Base-by-base conservation (phyloP, 495 filamentous ascomycete species). In the Xylaria curta region DNA sequence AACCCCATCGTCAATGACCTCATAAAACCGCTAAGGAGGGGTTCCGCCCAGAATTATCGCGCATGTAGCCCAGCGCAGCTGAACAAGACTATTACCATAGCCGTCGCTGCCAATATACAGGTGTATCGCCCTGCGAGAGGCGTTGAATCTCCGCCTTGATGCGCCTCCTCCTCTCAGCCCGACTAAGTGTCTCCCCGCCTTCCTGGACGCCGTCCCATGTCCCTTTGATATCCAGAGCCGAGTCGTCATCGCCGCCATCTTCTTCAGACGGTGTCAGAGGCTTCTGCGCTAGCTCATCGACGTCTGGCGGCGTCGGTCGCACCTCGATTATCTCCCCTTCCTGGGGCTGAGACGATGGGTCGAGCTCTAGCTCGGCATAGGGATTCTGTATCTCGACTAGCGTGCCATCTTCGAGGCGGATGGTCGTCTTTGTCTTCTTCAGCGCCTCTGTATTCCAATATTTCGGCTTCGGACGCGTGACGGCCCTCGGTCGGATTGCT, bases 111-210 rank as follows among this genome's bases (percentile, higher is more conserved):
- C 85, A 86, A 49, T 84, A 84, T 12, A 82, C 81, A 28, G 75
- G 79, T 49, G 81, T 70, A 21, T 79, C 76, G 12, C 80, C 81
- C 67, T 82, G 78, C 12, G 84, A 78, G 47, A 83, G 75, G 66
- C 76, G 79, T 70, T 81, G 73, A 15, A 88, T 84, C 71, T 88
- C 83, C 44, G 86, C 85, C 72, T 85, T 85, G 63, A 88, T 88
- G 19, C 78, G 76, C 68, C 76, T 78, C 67, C 86, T 80, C 71
- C 86, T 82, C 73, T 85, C 84, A 1, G 83, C 84, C 67, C 80
- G 74, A 69, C 82, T 87, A 13, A 88, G 62, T 4, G 78, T 76
- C 51, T 80, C 80, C 60, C 81, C 70, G n/a, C 74, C 64, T 17
- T 62, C 67, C 36, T 26, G 67, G 21, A 51, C 31, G 63, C 56